A percentile compares a stretch with the other conserved stretches of the same genome.
Evolutionary conservation across 768 basidiomycete species (phyloP).

Genomic region (Termitomyces sp.): DNA sequence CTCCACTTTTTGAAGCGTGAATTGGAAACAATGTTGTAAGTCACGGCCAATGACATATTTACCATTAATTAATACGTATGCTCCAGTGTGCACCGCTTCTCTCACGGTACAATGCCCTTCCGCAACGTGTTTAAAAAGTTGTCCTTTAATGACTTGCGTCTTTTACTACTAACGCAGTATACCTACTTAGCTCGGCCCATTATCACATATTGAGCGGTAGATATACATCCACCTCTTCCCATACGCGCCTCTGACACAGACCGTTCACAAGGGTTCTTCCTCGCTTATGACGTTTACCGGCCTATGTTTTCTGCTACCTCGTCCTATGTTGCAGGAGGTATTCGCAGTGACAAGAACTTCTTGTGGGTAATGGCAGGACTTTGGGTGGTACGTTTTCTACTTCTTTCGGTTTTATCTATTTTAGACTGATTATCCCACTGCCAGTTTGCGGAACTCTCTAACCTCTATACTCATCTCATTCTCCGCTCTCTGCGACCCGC

Average conservation of each 20-base stretch:
- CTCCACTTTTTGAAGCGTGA: conserved; percentile 91
- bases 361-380: conserved; percentile 60
- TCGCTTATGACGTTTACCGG: conserved; percentile 79
- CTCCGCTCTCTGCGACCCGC: conserved; percentile 80
- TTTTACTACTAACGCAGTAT: background rate
- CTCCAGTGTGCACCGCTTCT: conserved; percentile 86
- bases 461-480: conserved; percentile 77
- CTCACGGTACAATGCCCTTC: conserved; percentile 90
- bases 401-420: background rate
- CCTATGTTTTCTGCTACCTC: conserved; percentile 69
- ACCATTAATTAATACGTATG: background rate
- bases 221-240: background rate
- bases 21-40: conserved; percentile 85
- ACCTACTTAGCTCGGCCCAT: conserved; percentile 65
- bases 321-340: conserved; percentile 55
- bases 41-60: background rate
- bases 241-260: background rate
- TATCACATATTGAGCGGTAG: conserved; percentile 78
- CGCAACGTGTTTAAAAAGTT: conserved; percentile 88
- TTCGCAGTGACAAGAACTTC: conserved; percentile 62
- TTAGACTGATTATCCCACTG: background rate
- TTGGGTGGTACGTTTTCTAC: conserved; percentile 59
- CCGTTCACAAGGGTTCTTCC: conserved; percentile 50
- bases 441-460: conserved; percentile 83
- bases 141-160: conserved; percentile 14